A percentile compares a stretch with the other conserved stretches of the same genome.
phyloP scores from a whole-genome alignment of 2,329 filamentous ascomycete genomes.

The Plenodomus lindquistii region DNA sequence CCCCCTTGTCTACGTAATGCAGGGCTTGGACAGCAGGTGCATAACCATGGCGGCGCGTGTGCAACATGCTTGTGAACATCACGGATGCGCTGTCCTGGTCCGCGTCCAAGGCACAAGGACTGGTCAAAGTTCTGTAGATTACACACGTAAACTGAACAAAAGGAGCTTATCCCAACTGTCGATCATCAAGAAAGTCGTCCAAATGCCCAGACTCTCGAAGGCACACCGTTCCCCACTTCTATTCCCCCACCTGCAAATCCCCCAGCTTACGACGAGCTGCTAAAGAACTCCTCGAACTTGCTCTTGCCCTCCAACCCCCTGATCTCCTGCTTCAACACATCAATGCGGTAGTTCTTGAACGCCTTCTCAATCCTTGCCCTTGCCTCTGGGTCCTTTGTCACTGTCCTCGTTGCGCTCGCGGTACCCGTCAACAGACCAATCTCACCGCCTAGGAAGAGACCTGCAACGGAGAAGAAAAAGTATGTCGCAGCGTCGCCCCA shows the following conservation, averaged over 20 bases:
- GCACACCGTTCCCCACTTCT: background rate
- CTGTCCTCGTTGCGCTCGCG: conserved; percentile 56
- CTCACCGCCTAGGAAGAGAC: conserved; percentile 68
- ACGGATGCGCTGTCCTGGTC: background rate
- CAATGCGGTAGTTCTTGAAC: conserved; percentile 64
- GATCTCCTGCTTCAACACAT: conserved; percentile 65
- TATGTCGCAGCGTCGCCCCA: conserved; percentile 66
- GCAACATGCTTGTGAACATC: background rate
- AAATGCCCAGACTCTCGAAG: background rate
- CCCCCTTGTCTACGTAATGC: background rate
- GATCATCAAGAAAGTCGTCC: background rate
- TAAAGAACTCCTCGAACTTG: conserved; percentile 35
- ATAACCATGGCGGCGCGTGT: background rate
- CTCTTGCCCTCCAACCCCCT: conserved; percentile 56
- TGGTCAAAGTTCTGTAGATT: background rate
- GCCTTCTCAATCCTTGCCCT: conserved; percentile 64
- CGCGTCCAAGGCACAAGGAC: background rate
- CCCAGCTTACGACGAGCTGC: conserved; percentile 3
- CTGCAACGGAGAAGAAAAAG: conserved; percentile 64
- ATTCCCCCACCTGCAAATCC: background rate
- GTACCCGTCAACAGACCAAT: conserved; percentile 62
- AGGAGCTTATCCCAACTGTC: background rate
- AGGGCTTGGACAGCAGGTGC: conserved; percentile 5
- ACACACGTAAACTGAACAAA: background rate
- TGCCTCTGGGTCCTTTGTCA: conserved; percentile 59